Evolutionary conservation across 2,329 filamentous ascomycete genomes (phyloP).

Genomic region (Cryphonectria japonica): DNA sequence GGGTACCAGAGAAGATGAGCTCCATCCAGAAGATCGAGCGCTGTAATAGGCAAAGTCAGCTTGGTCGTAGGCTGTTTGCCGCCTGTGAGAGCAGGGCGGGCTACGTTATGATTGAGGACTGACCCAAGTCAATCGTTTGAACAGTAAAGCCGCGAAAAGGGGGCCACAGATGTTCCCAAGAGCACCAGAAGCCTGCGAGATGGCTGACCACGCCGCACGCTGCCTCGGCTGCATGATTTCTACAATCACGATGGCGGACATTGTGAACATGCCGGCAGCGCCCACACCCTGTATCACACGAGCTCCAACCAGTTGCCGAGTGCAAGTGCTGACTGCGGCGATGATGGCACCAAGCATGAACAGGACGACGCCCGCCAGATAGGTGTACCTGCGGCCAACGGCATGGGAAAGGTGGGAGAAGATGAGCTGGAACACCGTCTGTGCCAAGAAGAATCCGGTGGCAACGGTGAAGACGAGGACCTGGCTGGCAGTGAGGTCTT

Average conservation of each 20-base stretch:
- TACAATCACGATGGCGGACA: slow-evolving; percentile 27
- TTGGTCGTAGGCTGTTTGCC: no score
- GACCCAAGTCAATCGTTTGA: slow-evolving; percentile 14
- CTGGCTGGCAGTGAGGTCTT: slow-evolving; percentile 28
- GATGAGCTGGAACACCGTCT: slow-evolving; percentile 34
- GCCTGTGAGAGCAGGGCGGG: neutral
- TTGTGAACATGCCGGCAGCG: slow-evolving; percentile 27
- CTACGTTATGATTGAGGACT: neutral
- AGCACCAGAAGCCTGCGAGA: slow-evolving; percentile 25
- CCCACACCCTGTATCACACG: slow-evolving; percentile 26
- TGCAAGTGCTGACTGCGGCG: slow-evolving; percentile 15
- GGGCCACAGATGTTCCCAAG: slow-evolving; percentile 27
- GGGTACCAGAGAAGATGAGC: neutral
- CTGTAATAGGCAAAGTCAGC: slow-evolving; percentile 3
- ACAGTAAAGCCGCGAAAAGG: slow-evolving; percentile 10
- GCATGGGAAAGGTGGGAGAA: slow-evolving; percentile 34
- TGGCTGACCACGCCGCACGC: slow-evolving; percentile 21
- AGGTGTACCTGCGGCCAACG: slow-evolving; percentile 32
- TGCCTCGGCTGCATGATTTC: slow-evolving; percentile 24
- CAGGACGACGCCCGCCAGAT: slow-evolving; percentile 27
- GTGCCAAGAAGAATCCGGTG: slow-evolving; percentile 32
- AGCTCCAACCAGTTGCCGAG: slow-evolving; percentile 7
- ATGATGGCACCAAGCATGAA: slow-evolving; percentile 29
- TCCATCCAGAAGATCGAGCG: slow-evolving; percentile 23
- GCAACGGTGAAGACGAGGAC: slow-evolving; percentile 32